These are phyloP conservation scores for Echinochloa phyllopogon DNA, from an alignment of 176 grass and related monocot genomes.

Conservation along the genomic window DNA sequence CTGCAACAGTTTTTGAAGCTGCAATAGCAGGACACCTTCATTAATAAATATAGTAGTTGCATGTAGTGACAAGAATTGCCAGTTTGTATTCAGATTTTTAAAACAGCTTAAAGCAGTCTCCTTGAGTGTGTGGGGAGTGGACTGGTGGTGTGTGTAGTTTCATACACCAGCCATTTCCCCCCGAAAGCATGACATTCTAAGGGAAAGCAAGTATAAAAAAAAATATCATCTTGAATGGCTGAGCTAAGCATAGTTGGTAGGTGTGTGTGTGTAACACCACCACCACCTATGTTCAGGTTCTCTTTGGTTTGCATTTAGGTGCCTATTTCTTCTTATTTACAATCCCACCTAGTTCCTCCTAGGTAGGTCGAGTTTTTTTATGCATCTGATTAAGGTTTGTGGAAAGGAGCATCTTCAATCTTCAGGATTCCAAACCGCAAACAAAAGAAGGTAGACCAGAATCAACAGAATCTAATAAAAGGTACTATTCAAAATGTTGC, in stretches of 20 bases:
- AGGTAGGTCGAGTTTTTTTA: background rate
- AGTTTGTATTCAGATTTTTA: background rate
- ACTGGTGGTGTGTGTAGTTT: too few relatives aligned
- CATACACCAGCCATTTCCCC: conserved; percentile 5
- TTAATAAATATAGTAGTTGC: conserved; percentile 17
- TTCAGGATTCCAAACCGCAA: background rate
- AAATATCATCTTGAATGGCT: background rate
- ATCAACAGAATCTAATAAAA: background rate
- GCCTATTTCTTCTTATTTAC: background rate
- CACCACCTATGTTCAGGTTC: background rate
- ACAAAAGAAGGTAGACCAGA: background rate
- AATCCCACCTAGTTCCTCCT: background rate
- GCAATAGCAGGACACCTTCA: conserved; percentile 34
- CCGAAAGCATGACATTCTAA: background rate
- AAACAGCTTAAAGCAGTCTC: conserved; percentile 9
- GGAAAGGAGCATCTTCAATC: conserved; percentile 1
- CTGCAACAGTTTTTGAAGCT: conserved; percentile 86
- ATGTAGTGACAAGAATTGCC: conserved; percentile 13
- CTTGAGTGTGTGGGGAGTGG: background rate
- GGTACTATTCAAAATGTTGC: background rate
- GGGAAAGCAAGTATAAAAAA: background rate
- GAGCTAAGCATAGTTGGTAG: too few relatives aligned
- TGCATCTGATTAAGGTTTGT: background rate
- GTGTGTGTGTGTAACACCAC: background rate
- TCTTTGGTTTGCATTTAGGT: background rate